Conservation (phyloP, 805 yeast species). For the Lachancea sp. region DNA sequence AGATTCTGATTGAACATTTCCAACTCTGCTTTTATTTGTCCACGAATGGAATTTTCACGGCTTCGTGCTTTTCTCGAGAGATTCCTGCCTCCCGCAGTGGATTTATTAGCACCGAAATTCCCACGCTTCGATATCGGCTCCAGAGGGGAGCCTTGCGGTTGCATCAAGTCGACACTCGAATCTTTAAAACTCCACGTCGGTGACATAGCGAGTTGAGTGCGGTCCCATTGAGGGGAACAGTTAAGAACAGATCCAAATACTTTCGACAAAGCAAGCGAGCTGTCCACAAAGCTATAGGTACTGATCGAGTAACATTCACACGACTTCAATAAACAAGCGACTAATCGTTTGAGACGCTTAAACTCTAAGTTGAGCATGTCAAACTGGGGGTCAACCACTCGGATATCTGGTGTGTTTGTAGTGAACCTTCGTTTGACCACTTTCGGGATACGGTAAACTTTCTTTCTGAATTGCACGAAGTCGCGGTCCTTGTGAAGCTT, state of each 20-base stretch:
- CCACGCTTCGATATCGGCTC: not conserved
- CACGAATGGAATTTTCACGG: conserved; percentile 3
- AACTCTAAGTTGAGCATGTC: not conserved
- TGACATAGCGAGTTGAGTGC: not conserved
- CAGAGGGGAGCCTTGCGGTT: not conserved
- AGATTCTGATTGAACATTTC: conserved; percentile 16
- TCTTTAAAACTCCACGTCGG: not conserved
- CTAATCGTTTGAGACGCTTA: not conserved
- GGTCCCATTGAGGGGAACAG: not conserved
- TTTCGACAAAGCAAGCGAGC: not conserved
- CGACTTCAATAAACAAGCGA: not conserved
- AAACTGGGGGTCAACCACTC: not conserved
- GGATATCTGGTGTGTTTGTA: conserved; percentile 3
- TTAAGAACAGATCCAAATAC: conserved; percentile 1
- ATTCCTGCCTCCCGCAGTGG: too few species aligned
- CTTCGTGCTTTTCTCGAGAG: not conserved
- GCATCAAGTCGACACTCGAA: not conserved
- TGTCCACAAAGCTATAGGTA: not conserved
- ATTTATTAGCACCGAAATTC: too few species aligned
- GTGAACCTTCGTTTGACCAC: conserved; percentile 1
- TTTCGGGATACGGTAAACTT: conserved; percentile 5
- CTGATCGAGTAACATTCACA: not conserved
- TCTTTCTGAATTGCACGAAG: conserved; percentile 5
- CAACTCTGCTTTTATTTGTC: conserved; percentile 10
- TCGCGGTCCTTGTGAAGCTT: not conserved